Evolutionary conservation across 2,329 filamentous ascomycete genomes (phyloP), one percentile per base, ranked within the genome.

Genomic region (Penicillium sp.): DNA sequence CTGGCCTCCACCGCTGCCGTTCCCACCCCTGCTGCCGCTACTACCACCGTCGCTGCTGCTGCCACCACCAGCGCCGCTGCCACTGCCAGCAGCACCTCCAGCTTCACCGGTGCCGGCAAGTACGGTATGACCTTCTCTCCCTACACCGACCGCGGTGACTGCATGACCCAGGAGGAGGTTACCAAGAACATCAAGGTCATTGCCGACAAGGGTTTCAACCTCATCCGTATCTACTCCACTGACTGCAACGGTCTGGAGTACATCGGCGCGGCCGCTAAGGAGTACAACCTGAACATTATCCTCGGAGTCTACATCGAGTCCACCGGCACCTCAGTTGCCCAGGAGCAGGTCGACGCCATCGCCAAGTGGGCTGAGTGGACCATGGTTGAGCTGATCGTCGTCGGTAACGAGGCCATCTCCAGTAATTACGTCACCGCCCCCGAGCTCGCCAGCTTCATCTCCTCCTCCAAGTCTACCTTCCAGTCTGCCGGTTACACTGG

Each of bases 401-500:
- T 96, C 63, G 92, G 91, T 76, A 97, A 97, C 82, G 93, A 97
- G 83, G 87, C 89, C 65, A 79, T 96, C 73, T 89, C 90, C 81
- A 86, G 89, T 79, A 82, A 83, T 59, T 87, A 82, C 82, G 85
- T 82, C 79, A 76, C 82, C 53, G 83, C 87, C 33, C 50, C 68
- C 29, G 77, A 88, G 67, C 88, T 97, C 53, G 85, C 82, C 58
- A 66, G 72, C 42, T 91, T 96, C 75, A 88, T 97, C 76, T 71
- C 72, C 63, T 78, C 83, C 59, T 83, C 85, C 81, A 88, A 87
- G 79, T 56, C 75, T 54, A 75, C 83, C 69, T 87, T 93, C 81
- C 63, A 72, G 62, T 65, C 66, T 56, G 82, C 83, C 58, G 88
- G 87, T 64, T 96, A 91, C 86, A 81, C 74, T 27, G 89, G 89